Evolutionary conservation across 1,284 basidiomycete genomes (phyloP).

Genomic region (Heterobasidion occidentale): DNA sequence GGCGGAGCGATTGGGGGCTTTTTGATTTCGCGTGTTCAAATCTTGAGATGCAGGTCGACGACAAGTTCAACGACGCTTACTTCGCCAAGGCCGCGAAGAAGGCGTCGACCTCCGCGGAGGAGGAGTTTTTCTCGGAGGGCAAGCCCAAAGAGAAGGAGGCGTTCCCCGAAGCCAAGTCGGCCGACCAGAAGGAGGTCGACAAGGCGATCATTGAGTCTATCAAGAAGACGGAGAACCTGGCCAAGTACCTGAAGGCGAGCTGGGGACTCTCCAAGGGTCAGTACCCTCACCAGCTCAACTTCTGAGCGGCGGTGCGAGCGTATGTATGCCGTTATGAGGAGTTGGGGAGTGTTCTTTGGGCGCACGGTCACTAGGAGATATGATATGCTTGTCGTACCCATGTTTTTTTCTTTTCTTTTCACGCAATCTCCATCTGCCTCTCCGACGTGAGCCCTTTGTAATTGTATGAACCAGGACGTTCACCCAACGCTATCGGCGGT

Average conservation of each 20-base stretch:
- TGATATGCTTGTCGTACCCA: constrained; percentile 14
- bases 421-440: constrained; percentile 10
- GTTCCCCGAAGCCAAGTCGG: constrained; percentile 84
- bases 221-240: constrained; percentile 89
- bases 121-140: constrained; percentile 93
- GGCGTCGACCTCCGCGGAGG: constrained; percentile 76
- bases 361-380: constrained; percentile 12
- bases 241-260: constrained; percentile 90
- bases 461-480: neutral
- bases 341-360: constrained; percentile 5
- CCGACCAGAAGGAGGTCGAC: constrained; percentile 93
- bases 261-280: constrained; percentile 96
- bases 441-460: neutral
- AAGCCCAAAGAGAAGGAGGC: constrained; percentile 91
- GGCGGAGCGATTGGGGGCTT: constrained; percentile 2
- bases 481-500: neutral
- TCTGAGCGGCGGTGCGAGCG: constrained; percentile 37
- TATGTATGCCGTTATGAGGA: constrained; percentile 9
- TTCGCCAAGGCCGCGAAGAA: constrained; percentile 81
- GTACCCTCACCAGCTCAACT: constrained; percentile 82
- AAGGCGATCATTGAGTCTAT: constrained; percentile 78
- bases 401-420: constrained; percentile 7
- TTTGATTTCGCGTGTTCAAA: neutral
- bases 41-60: constrained; percentile 49
- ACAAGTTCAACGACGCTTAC: constrained; percentile 93